Percentiles rank a stretch among this genome's conserved stretches.
These are phyloP conservation scores for Puccinia horiana DNA, from an alignment of 1,284 basidiomycete species.

Conservation along the genomic window DNA sequence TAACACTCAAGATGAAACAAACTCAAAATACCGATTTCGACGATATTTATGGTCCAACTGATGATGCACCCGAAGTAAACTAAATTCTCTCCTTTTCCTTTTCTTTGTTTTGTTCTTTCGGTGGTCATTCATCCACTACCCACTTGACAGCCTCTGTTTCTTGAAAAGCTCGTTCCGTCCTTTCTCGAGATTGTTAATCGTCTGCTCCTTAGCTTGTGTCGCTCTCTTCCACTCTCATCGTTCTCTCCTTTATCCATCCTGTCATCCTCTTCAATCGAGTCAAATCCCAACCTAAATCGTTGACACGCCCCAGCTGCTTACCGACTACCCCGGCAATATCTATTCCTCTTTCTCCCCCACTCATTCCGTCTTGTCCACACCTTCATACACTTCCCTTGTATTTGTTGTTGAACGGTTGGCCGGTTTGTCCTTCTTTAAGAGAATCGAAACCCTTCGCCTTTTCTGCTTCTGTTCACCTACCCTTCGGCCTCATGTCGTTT, in stretches of 20 bases:
- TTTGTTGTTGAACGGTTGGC: not conserved
- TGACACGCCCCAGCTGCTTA: too few species aligned
- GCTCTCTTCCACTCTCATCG: constrained; percentile 7
- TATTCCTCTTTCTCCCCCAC: too few species aligned
- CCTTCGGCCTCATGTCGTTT: not conserved
- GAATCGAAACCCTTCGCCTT: not conserved
- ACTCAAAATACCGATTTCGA: constrained; percentile 27
- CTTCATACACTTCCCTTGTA: not conserved
- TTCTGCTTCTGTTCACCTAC: not conserved
- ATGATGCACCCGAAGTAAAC: constrained; percentile 46
- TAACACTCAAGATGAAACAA: not conserved
- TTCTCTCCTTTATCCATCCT: not conserved
- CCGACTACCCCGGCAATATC: too few species aligned
- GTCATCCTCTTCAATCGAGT: too few species aligned
- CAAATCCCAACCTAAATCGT: too few species aligned
- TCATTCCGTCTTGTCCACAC: not conserved
- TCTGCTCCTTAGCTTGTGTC: not conserved
- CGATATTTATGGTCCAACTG: constrained; percentile 44
- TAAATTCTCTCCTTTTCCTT: not conserved
- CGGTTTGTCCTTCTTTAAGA: not conserved
- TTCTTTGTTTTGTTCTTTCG: not conserved
- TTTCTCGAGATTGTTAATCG: not conserved
- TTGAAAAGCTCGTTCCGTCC: not conserved
- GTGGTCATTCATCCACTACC: not conserved
- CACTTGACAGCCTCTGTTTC: not conserved